A percentile compares a stretch with the other conserved stretches of the same genome.
These are phyloP conservation scores for Barnettozyma californica DNA, from an alignment of 805 yeast genomes.

Conservation along the genomic window DNA sequence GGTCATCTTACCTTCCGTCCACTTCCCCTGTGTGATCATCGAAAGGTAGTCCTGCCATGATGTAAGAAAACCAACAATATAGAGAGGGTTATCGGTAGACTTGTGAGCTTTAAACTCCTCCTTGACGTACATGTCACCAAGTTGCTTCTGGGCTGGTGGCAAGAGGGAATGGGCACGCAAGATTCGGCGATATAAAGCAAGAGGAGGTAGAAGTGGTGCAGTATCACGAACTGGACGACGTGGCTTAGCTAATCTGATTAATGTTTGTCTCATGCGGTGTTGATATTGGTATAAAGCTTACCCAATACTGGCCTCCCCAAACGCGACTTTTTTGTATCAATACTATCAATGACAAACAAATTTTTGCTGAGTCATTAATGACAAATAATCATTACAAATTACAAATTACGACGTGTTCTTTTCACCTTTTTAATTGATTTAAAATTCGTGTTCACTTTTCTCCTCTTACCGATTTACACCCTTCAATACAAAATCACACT, in stretches of 20 bases:
- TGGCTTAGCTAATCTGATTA: constrained; percentile 12
- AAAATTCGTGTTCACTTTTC: neutral
- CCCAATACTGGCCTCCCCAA: too few species aligned
- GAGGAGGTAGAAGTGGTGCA: constrained; percentile 74
- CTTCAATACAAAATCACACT: neutral
- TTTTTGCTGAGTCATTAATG: neutral
- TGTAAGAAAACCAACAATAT: constrained; percentile 87
- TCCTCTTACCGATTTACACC: neutral
- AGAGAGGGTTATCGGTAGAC: constrained; percentile 79
- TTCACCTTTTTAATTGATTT: neutral
- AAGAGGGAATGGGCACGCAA: constrained; percentile 71
- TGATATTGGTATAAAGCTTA: too few species aligned
- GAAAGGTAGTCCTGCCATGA: constrained; percentile 88
- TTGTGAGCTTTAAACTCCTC: constrained; percentile 86
- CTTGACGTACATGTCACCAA: constrained; percentile 89
- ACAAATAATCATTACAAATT: neutral
- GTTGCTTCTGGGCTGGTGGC: constrained; percentile 62
- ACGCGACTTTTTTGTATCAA: too few species aligned
- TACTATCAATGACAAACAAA: too few species aligned
- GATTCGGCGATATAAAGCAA: constrained; percentile 71
- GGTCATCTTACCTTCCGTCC: constrained; percentile 62
- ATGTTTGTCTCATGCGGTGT: constrained; percentile 12
- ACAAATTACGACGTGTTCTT: neutral
- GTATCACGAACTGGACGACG: constrained; percentile 18
- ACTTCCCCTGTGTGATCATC: constrained; percentile 52